phyloP scores from a whole-genome alignment of 1,139 yeast genomes.

The Magnusiomyces tetraspermus region DNA sequence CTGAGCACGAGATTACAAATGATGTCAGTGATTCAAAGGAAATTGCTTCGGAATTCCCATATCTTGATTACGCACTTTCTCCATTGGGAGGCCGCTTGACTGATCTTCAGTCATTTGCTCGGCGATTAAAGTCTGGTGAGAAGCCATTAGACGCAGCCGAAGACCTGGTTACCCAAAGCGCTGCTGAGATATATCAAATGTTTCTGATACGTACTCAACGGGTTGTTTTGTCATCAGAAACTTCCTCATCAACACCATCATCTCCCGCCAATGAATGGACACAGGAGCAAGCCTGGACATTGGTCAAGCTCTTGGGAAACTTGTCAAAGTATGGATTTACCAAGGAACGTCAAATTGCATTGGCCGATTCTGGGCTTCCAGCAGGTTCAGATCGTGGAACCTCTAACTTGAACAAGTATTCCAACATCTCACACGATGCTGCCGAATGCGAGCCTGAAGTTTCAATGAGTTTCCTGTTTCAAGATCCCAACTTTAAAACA shows the following conservation, averaged over 20 bases:
- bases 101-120: conserved; percentile 80
- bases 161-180: conserved; percentile 75
- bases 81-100: conserved; percentile 94
- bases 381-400: conserved; percentile 2
- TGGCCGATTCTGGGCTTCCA: neutral
- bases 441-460: conserved; percentile 1
- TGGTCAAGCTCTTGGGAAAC: conserved; percentile 54
- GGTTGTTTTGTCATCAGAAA: neutral
- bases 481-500: conserved; percentile 52
- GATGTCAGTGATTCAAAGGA: conserved; percentile 10
- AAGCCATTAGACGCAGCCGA: conserved; percentile 62
- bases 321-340: neutral
- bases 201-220: conserved; percentile 45
- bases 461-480: conserved; percentile 11
- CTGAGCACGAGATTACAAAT: too few species aligned
- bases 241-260: neutral
- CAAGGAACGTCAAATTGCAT: conserved; percentile 4
- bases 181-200: conserved; percentile 80
- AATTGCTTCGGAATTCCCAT: conserved; percentile 11
- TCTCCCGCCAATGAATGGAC: conserved; percentile 42
- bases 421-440: neutral
- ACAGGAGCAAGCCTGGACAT: conserved; percentile 80
- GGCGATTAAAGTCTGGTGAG: conserved; percentile 85
- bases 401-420: neutral
- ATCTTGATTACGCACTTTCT: conserved; percentile 47